phyloP scores from a whole-genome alignment of 2,329 filamentous ascomycete genomes.

The Alternaria tenuissima region DNA sequence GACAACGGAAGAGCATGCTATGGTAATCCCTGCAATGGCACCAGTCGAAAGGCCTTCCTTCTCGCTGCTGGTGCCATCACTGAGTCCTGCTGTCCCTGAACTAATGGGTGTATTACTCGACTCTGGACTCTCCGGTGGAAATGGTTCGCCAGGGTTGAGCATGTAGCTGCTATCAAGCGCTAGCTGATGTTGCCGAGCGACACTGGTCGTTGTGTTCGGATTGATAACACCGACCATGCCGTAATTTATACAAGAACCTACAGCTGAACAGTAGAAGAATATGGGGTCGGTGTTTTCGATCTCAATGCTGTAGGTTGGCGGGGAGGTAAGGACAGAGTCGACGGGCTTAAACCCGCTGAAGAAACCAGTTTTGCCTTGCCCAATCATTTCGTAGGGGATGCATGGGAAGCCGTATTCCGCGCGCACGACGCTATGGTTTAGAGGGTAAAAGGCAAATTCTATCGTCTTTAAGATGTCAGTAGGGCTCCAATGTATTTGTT shows the following conservation, averaged over 20 bases:
- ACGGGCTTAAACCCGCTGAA: constrained; percentile 42
- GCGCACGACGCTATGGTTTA: constrained; percentile 55
- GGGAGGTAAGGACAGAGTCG: constrained; percentile 31
- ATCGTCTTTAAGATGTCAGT: constrained; percentile 36
- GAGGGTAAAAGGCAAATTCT: constrained; percentile 53
- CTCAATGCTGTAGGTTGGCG: constrained; percentile 37
- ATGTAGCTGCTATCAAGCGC: constrained; percentile 38
- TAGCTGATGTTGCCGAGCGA: constrained; percentile 34
- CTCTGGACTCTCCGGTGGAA: constrained; percentile 33
- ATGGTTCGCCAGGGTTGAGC: constrained; percentile 46
- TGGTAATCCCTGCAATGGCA: constrained; percentile 62
- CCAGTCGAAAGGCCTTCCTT: constrained; percentile 41
- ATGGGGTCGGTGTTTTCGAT: constrained; percentile 47
- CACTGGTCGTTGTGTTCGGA: constrained; percentile 50
- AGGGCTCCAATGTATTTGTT: not conserved
- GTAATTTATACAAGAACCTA: constrained; percentile 68
- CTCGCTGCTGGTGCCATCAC: not conserved
- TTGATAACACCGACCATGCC: constrained; percentile 83
- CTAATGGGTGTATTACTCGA: constrained; percentile 14
- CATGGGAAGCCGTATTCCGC: constrained; percentile 53
- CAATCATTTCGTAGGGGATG: constrained; percentile 50
- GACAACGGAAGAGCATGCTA: constrained; percentile 57
- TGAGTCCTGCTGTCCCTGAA: not conserved
- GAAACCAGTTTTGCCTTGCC: constrained; percentile 37
- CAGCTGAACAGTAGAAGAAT: constrained; percentile 60